Evolutionary conservation across 352 stramenopile genomes (phyloP).

Genomic region (Pythium dissimile): DNA sequence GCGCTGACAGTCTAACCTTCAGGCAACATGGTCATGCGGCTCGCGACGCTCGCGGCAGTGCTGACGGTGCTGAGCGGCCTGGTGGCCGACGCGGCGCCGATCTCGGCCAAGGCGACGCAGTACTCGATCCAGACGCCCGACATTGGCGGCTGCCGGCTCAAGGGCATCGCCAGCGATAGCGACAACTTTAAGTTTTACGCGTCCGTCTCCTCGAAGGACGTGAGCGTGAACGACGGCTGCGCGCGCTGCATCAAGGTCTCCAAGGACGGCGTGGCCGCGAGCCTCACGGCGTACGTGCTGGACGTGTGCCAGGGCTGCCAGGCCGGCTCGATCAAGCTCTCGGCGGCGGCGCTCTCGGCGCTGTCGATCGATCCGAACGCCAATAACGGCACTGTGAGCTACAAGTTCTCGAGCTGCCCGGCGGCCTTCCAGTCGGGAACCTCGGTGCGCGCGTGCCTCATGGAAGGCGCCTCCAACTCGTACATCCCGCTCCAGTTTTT

Average conservation of each 20-base stretch:
- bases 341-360: slow-evolving; percentile 32
- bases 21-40: neutral
- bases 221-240: slow-evolving; percentile 53
- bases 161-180: slow-evolving; percentile 46
- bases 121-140: slow-evolving; percentile 61
- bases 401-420: slow-evolving; percentile 62
- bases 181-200: slow-evolving; percentile 83
- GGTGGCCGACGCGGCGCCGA: slow-evolving; percentile 30
- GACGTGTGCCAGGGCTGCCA: slow-evolving; percentile 60
- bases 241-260: slow-evolving; percentile 72
- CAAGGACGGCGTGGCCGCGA: slow-evolving; percentile 32
- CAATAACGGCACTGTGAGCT: slow-evolving; percentile 52
- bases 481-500: slow-evolving; percentile 85
- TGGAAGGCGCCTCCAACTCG: slow-evolving; percentile 72
- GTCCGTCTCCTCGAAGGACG: slow-evolving; percentile 59
- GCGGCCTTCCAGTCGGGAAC: slow-evolving; percentile 53
- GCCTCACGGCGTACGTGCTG: slow-evolving; percentile 64
- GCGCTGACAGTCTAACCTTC: neutral
- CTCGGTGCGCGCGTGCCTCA: slow-evolving; percentile 69
- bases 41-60: neutral
- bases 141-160: slow-evolving; percentile 67
- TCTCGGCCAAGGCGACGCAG: slow-evolving; percentile 27
- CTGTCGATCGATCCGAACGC: slow-evolving; percentile 45
- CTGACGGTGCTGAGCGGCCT: slow-evolving; percentile 23
- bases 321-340: slow-evolving; percentile 51